Conservation (phyloP, 2,329 filamentous ascomycete genomes). For the Sporothrix sp. region DNA sequence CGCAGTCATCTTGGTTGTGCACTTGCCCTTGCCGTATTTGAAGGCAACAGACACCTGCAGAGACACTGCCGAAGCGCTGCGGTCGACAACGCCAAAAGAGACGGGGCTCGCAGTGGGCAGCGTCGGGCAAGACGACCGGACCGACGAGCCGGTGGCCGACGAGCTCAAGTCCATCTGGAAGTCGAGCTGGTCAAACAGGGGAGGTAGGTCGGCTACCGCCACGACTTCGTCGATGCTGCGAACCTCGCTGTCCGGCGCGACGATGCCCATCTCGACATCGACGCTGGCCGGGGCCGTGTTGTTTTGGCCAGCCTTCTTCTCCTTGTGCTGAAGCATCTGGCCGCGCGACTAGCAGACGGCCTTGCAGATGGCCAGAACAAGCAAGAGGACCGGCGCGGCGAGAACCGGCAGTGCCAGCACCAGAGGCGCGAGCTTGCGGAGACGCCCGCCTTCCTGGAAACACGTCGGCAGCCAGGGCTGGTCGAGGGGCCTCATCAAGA, state of each 20-base stretch:
- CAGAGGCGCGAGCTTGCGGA: neutral
- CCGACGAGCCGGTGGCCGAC: neutral
- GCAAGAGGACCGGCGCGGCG: neutral
- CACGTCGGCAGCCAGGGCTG: neutral
- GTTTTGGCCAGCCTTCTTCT: neutral
- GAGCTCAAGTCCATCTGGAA: neutral
- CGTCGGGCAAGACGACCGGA: too few species aligned
- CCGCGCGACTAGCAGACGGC: neutral
- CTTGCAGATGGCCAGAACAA: neutral
- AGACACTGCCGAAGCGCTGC: too few species aligned
- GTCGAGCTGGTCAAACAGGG: neutral
- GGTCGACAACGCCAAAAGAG: too few species aligned
- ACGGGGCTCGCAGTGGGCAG: too few species aligned
- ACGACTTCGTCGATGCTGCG: neutral
- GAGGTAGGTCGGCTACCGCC: neutral
- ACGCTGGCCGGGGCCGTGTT: neutral
- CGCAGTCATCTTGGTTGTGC: too few species aligned
- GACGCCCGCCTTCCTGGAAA: neutral
- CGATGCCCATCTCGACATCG: neutral
- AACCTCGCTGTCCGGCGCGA: neutral
- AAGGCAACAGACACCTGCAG: too few species aligned
- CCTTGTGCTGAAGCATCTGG: neutral
- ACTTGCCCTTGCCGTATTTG: too few species aligned
- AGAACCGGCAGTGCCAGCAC: neutral
- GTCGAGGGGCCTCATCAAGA: neutral